Base-by-base conservation (phyloP, 176 grass and related monocot genomes). In the Puya raimondii region DNA sequence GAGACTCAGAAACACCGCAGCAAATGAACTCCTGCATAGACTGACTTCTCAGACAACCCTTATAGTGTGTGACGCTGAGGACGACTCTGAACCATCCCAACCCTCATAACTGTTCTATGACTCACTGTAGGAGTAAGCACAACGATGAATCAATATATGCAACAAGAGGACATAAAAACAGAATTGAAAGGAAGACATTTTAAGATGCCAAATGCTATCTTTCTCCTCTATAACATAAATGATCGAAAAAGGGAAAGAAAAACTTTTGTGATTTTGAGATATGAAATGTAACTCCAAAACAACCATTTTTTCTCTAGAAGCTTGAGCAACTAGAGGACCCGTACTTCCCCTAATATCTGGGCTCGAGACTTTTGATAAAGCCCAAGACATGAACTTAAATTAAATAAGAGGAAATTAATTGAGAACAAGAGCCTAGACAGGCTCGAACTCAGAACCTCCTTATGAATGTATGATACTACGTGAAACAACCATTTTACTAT, bases 41-140 rank as follows among this genome's bases (percentile, higher is more conserved):
- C 87, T 75, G 79, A 91, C 85, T 82, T 74, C 85, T 74, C 82
- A 85, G 51, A 89, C 82, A 88, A 88, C 33, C 33, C 33, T 85
- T 79, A 85, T 68, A 91, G 72, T 64, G 50, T 66, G 85, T 49
- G 71, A 88, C 71, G 79, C 87, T 82, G 89, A 91, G 79, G 89
- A 88, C 26, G 85, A 88, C 82, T 83, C 64, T 88, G 85, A 64
- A 92, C 85, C 89, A 85, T 88, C 89, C 88, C 79, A 84, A 92
- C 85, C 81, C 86, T 82, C 33, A 42, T 42, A 42, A 42, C 33
- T 42, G 33, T 42, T 42, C 83, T 96, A 90, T 68, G 87, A 96
- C 91, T 96, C 91, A 91, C 91, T 96, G 91, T 90, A 90, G 90
- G 84, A 94, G 64, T 86, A 96, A 95, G 81, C 70, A 87, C 74